phyloP scores from a whole-genome alignment of 139 green algal species.

The Chlorella sp. region DNA sequence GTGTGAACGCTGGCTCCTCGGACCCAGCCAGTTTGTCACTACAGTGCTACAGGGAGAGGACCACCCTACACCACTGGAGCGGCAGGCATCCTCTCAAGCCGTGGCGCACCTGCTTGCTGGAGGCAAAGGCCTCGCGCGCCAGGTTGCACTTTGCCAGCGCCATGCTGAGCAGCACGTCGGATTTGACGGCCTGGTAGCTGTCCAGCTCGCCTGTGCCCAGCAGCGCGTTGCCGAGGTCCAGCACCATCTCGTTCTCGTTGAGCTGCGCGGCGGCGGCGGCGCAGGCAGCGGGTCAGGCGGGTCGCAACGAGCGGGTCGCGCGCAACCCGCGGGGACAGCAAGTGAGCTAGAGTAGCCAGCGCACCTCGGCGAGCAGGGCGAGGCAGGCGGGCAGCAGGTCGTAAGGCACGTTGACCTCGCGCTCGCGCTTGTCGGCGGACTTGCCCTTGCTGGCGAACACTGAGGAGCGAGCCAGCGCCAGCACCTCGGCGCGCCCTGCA shows the following conservation, averaged over 20 bases:
- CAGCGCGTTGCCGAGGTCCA: conserved; percentile 13
- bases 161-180: conserved; percentile 26
- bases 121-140: conserved; percentile 9
- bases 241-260: conserved; percentile 5
- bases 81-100: too few species aligned
- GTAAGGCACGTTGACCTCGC: conserved; percentile 29
- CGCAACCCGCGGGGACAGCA: too few species aligned
- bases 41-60: too few species aligned
- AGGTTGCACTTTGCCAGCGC: conserved; percentile 16
- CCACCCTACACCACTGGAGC: too few species aligned
- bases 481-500: conserved; percentile 34
- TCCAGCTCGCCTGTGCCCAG: conserved; percentile 10
- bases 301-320: too few species aligned
- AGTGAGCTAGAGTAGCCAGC: too few species aligned
- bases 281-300: too few species aligned
- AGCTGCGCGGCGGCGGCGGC: conserved; percentile 9
- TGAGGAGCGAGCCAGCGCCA: conserved; percentile 33
- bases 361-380: conserved; percentile 53
- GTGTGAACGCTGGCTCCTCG: too few species aligned
- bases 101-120: conserved; percentile 1
- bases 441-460: conserved; percentile 28
- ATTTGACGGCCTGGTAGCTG: neutral
- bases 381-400: conserved; percentile 49
- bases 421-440: conserved; percentile 8
- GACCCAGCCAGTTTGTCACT: too few species aligned